Percentiles rank a stretch among this genome's conserved stretches.
Evolutionary conservation across 23 red algal species (phyloP).

Genomic region (Gracilaria gracilis): DNA sequence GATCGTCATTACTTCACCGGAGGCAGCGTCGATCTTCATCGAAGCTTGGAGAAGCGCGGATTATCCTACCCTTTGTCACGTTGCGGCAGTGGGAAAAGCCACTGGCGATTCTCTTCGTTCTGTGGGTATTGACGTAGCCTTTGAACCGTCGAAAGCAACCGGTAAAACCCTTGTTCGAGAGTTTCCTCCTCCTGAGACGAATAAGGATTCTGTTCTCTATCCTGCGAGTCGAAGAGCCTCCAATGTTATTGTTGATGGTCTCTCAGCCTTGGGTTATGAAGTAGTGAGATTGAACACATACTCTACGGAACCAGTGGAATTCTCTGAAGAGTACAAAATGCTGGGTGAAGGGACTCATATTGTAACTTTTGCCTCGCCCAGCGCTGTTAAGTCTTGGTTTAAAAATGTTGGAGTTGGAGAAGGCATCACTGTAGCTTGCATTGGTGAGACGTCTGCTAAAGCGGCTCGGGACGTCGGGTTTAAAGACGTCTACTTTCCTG

Average conservation of each 20-base stretch:
- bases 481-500: conserved; percentile 54
- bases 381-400: conserved; percentile 71
- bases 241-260: conserved; percentile 56
- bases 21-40: conserved; percentile 67
- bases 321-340: background rate
- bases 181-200: conserved; percentile 48
- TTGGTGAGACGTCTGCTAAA: conserved; percentile 76
- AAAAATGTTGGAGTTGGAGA: conserved; percentile 54
- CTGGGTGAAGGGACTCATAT: conserved; percentile 39
- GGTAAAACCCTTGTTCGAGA: conserved; percentile 77
- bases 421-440: conserved; percentile 65
- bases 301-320: conserved; percentile 55
- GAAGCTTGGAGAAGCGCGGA: conserved; percentile 50
- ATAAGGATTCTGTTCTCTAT: conserved; percentile 59
- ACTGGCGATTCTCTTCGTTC: conserved; percentile 55
- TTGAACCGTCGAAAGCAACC: conserved; percentile 83
- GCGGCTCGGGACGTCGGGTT: conserved; percentile 61
- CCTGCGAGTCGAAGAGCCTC: conserved; percentile 63
- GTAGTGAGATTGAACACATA: conserved; percentile 70
- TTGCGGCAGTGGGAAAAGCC: conserved; percentile 69
- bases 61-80: conserved; percentile 43
- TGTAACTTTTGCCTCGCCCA: conserved; percentile 80
- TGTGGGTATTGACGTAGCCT: conserved; percentile 60
- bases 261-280: conserved; percentile 50
- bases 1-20: conserved; percentile 77